Evolutionary conservation across 192 early-diverging fungal species (phyloP), one percentile per base, ranked within the genome.

Genomic region (Paraglomus brasilianum): DNA sequence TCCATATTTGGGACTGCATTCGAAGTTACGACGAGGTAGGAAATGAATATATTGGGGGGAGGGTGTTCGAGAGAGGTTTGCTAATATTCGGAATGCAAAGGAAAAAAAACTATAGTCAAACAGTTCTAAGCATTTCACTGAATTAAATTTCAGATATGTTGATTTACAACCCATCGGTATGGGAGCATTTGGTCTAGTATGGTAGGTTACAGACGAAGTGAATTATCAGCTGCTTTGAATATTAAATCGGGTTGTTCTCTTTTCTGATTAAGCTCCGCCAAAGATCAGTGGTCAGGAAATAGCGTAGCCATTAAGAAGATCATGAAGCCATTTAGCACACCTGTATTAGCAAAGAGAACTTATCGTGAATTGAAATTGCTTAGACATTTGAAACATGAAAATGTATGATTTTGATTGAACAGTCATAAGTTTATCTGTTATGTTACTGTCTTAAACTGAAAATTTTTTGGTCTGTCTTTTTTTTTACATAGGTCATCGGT

Each of bases 111-210:
- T 13, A 58, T 58, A 1, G 17, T 15, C 22, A 8, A 9, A 39
- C 41, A 36, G 36, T 41, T 59, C n/a, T 19, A 7, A 17, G 3
- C 17, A 38, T 14, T 38, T 19, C 14, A 8, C 14, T 56, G 53
- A 17, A 6, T 56, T 56, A 56, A 14, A 56, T 56, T 56, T 56
- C 72, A 91, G 91, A 72, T 97, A 97, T 85, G 88, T 90, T 9
- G 89, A 95, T 80, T 82, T 97, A 52, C 88, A 95, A 74, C 92
- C 95, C 8, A 91, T 98, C 19, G 96, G 96, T 39, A 94, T 97
- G 91, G 96, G 96, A 45, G 93, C 96, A 5, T 98, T 97, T 78
- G 96, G 96, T 76, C 83, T 98, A 7, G 96, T 98, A 21, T 98
- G 96, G 92, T 95, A 86, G 78, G n/a, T 8, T 60, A 15, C 19